phyloP scores from a whole-genome alignment of 192 early-diverging fungal genomes.

The Allomyces javanicus region DNA sequence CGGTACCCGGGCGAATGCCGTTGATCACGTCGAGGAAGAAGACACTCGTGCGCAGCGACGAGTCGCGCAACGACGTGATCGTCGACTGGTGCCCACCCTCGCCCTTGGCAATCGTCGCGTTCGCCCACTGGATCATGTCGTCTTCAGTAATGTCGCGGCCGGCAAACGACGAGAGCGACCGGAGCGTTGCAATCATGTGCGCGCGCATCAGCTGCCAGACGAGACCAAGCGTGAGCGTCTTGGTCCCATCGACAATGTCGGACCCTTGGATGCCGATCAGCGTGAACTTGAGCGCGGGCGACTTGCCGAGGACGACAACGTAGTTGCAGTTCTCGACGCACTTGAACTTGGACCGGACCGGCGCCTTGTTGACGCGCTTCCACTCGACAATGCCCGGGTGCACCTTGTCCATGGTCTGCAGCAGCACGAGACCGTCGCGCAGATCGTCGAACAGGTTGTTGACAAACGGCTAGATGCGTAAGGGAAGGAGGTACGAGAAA shows the following conservation, averaged over 20 bases:
- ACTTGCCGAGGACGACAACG: conserved; percentile 68
- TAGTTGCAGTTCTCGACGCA: conserved; percentile 97
- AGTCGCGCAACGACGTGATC: conserved; percentile 74
- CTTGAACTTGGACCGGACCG: conserved; percentile 74
- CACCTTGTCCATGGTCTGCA: conserved; percentile 92
- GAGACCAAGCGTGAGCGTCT: conserved; percentile 70
- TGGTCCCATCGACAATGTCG: conserved; percentile 80
- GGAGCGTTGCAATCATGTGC: conserved; percentile 83
- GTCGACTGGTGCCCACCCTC: conserved; percentile 37
- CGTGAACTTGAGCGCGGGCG: conserved; percentile 47
- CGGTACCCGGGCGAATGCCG: conserved; percentile 76
- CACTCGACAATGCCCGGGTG: conserved; percentile 77
- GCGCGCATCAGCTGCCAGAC: conserved; percentile 99
- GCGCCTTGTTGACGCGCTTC: conserved; percentile 68
- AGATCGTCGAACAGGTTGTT: conserved; percentile 96
- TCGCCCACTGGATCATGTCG: conserved; percentile 93
- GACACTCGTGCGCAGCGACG: conserved; percentile 47
- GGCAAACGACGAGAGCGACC: conserved; percentile 53
- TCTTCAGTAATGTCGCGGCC: conserved; percentile 72
- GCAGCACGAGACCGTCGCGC: conserved; percentile 70
- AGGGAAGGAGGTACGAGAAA: too few species aligned
- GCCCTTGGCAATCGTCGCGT: conserved; percentile 41
- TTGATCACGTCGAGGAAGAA: conserved; percentile 86
- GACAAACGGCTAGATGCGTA: conserved; percentile 45
- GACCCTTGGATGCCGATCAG: conserved; percentile 89